phyloP scores from a whole-genome alignment of 768 basidiomycete species.

The Rhizopogon vinicolor region DNA sequence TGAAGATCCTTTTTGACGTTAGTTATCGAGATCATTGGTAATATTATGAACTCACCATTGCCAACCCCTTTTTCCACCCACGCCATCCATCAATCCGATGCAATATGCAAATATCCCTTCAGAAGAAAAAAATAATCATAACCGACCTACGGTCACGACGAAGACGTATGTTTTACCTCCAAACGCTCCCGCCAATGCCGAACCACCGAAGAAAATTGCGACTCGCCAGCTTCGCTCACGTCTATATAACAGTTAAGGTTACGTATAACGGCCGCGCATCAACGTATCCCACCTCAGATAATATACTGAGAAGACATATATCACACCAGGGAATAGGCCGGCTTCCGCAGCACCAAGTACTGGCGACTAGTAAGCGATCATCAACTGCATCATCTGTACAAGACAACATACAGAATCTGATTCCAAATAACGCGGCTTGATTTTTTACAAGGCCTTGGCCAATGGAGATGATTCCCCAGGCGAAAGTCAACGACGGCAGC shows the following conservation, averaged over 20 bases:
- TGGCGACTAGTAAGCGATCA: slow-evolving; percentile 12
- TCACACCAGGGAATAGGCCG: slow-evolving; percentile 55
- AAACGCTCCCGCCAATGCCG: slow-evolving; percentile 61
- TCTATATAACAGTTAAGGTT: slow-evolving; percentile 22
- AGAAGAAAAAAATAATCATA: neutral
- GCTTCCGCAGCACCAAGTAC: slow-evolving; percentile 57
- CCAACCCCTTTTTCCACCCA: slow-evolving; percentile 59
- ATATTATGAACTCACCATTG: slow-evolving; percentile 36
- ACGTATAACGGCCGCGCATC: neutral
- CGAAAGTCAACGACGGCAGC: slow-evolving; percentile 55
- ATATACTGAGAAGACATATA: slow-evolving; percentile 56
- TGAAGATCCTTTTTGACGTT: slow-evolving; percentile 44
- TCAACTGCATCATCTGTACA: neutral
- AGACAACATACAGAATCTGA: slow-evolving; percentile 43
- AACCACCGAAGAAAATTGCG: slow-evolving; percentile 58
- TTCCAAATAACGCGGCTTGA: slow-evolving; percentile 48
- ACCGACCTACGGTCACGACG: neutral
- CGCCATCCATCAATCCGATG: slow-evolving; percentile 57
- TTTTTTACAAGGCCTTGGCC: slow-evolving; percentile 52
- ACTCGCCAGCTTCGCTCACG: slow-evolving; percentile 58
- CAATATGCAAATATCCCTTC: slow-evolving; percentile 53
- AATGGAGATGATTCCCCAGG: slow-evolving; percentile 54
- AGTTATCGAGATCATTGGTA: neutral
- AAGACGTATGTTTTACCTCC: slow-evolving; percentile 34
- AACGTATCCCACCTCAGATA: slow-evolving; percentile 36